These are phyloP conservation scores for Cytospora mali DNA, from an alignment of 2,329 filamentous ascomycete species.

Conservation along the genomic window DNA sequence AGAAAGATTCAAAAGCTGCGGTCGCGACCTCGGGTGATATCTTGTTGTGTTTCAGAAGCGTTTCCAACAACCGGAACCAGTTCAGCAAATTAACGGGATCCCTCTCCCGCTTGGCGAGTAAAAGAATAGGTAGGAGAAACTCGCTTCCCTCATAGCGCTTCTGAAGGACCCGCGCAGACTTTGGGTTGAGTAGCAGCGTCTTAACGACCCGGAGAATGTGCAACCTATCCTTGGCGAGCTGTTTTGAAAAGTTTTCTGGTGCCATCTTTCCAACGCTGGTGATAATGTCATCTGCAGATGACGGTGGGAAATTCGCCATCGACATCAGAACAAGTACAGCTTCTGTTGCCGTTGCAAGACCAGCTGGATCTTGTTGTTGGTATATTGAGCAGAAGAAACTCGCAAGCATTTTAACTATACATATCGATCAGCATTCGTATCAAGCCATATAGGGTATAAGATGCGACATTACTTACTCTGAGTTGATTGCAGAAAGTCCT, in stretches of 20 bases:
- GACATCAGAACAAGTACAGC: constrained; percentile 19
- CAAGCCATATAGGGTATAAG: background rate
- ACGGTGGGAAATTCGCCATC: constrained; percentile 22
- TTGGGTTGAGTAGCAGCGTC: constrained; percentile 6
- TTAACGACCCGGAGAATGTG: constrained; percentile 19
- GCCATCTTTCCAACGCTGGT: constrained; percentile 15
- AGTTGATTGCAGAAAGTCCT: constrained; percentile 50
- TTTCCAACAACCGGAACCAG: constrained; percentile 57
- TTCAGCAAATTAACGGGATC: constrained; percentile 59
- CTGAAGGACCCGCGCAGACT: constrained; percentile 31
- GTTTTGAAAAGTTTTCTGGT: constrained; percentile 22
- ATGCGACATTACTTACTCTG: constrained; percentile 44
- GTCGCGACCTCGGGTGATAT: constrained; percentile 50
- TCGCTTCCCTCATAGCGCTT: constrained; percentile 15
- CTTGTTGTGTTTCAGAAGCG: constrained; percentile 49
- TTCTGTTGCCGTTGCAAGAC: constrained; percentile 23
- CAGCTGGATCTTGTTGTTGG: constrained; percentile 21
- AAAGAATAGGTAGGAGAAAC: constrained; percentile 45
- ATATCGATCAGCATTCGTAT: background rate
- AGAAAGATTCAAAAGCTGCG: constrained; percentile 58
- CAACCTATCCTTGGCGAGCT: constrained; percentile 24
- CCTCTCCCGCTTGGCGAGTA: constrained; percentile 47
- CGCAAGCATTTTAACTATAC: constrained; percentile 19
- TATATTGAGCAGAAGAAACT: constrained; percentile 24
- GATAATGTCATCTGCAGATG: constrained; percentile 19